Conservation (phyloP, 768 basidiomycete species). For the Gymnopilus dilepis region DNA sequence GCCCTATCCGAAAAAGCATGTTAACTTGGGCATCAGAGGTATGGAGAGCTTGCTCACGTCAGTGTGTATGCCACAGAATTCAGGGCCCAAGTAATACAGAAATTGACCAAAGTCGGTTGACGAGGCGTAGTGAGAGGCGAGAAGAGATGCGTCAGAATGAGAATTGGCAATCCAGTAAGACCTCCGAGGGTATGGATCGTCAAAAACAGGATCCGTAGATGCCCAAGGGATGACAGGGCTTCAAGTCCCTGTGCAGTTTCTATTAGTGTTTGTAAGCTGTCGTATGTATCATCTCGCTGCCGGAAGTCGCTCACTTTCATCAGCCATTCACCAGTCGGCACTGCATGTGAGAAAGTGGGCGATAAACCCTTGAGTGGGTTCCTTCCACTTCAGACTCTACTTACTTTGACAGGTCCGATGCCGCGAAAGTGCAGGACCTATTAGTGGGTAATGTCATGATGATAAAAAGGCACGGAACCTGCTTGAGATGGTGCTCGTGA, state of each 20-base stretch:
- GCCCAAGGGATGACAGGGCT: slow-evolving; percentile 24
- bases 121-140: slow-evolving; percentile 45
- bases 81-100: slow-evolving; percentile 60
- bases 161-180: slow-evolving; percentile 54
- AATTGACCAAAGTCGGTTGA: slow-evolving; percentile 60
- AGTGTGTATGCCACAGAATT: slow-evolving; percentile 58
- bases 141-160: slow-evolving; percentile 50
- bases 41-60: slow-evolving; percentile 42
- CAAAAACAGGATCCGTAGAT: slow-evolving; percentile 46
- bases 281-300: too few relatives aligned
- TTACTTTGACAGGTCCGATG: too few relatives aligned
- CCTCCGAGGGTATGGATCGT: slow-evolving; percentile 56
- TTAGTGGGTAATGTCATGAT: too few relatives aligned
- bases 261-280: not conserved
- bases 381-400: too few relatives aligned
- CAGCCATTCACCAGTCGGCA: slow-evolving; percentile 12
- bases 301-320: slow-evolving; percentile 10
- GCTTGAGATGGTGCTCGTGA: too few relatives aligned
- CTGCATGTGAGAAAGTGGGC: slow-evolving; percentile 10
- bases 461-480: not conserved
- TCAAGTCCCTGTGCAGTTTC: slow-evolving; percentile 8
- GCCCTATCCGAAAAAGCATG: slow-evolving; percentile 14
- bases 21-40: not conserved
- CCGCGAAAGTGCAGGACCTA: too few relatives aligned
- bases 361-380: not conserved